Evolutionary conservation across 441 rosid species (phyloP).

Genomic region (Capsella rubella): DNA sequence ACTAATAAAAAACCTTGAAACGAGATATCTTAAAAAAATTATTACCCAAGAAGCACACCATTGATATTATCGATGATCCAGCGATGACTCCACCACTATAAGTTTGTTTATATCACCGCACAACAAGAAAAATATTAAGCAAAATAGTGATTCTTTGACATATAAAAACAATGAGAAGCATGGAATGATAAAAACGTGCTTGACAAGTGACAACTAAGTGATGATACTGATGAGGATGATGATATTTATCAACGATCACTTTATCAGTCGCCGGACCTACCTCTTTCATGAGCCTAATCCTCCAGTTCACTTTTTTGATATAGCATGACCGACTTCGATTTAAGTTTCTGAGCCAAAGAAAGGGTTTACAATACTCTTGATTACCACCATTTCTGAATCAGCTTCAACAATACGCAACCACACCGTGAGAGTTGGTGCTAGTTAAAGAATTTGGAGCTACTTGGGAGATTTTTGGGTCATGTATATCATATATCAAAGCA

Average conservation of each 20-base stretch:
- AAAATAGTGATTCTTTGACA: conserved; percentile 1
- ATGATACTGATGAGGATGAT: background rate
- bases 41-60: conserved; percentile 11
- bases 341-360: conserved; percentile 1
- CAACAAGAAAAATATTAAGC: background rate
- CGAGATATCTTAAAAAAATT: background rate
- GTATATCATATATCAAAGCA: background rate
- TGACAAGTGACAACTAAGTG: conserved; percentile 15
- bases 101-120: background rate
- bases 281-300: background rate
- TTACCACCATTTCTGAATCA: background rate
- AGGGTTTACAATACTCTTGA: background rate
- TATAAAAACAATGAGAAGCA: conserved; percentile 20
- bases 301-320: background rate
- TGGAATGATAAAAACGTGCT: conserved; percentile 34
- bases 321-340: background rate
- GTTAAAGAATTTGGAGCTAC: background rate
- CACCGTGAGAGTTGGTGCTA: background rate
- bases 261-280: conserved; percentile 6
- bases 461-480: background rate
- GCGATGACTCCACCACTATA: conserved; percentile 38
- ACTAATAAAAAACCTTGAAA: background rate
- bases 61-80: conserved; percentile 25
- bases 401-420: conserved; percentile 1
- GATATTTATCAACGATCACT: background rate